A percentile compares a stretch with the other conserved stretches of the same genome.
These are phyloP conservation scores for Candida broadrunensis DNA, from an alignment of 805 yeast genomes.

Conservation along the genomic window DNA sequence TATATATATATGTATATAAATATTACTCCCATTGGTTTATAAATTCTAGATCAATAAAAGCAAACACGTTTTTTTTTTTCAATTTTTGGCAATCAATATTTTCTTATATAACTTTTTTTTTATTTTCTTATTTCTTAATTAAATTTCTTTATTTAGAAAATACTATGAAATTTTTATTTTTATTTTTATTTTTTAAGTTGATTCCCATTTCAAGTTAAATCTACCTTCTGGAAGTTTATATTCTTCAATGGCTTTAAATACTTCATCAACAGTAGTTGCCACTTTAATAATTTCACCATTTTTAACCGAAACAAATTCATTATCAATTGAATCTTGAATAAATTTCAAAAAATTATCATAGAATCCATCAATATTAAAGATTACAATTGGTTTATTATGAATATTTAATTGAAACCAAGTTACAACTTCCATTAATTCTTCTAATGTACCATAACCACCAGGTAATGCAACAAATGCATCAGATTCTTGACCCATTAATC, in stretches of 20 bases:
- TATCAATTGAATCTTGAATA: constrained; percentile 53
- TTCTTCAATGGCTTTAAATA: constrained; percentile 54
- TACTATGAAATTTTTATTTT: too few species aligned
- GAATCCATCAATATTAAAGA: constrained; percentile 78
- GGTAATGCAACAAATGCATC: constrained; percentile 87
- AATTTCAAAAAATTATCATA: constrained; percentile 68
- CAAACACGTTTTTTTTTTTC: too few species aligned
- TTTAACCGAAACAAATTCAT: constrained; percentile 65
- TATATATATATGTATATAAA: too few species aligned
- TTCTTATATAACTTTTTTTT: too few species aligned
- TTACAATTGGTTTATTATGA: constrained; percentile 75
- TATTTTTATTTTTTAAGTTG: constrained; percentile 5
- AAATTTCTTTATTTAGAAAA: too few species aligned
- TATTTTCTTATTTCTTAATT: too few species aligned
- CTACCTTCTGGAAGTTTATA: constrained; percentile 71
- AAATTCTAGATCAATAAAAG: too few species aligned
- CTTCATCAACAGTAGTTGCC: constrained; percentile 69
- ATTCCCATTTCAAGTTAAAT: constrained; percentile 68
- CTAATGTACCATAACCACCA: constrained; percentile 89
- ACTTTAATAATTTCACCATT: constrained; percentile 69
- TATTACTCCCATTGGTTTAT: too few species aligned
- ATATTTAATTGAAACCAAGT: constrained; percentile 91
- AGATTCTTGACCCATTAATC: constrained; percentile 83
- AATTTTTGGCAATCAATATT: too few species aligned
- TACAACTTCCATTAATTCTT: constrained; percentile 84